A percentile compares a stretch with the other conserved stretches of the same genome.
Conservation (phyloP, 2,329 filamentous ascomycete species). For the Zymoseptoria brevis region DNA sequence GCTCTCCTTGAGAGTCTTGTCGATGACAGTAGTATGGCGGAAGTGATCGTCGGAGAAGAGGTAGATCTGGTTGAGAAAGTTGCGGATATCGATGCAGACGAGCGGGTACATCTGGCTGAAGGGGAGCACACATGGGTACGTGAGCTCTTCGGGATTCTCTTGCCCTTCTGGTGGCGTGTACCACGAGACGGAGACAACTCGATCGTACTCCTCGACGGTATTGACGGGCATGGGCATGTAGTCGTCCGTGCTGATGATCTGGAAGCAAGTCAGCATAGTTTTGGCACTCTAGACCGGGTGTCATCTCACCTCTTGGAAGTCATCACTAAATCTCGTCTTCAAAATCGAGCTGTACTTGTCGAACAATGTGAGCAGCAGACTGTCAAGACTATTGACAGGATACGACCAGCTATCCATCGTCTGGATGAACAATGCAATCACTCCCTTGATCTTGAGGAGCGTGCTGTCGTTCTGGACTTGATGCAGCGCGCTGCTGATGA, state of each 20-base stretch:
- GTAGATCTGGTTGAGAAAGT: constrained; percentile 97
- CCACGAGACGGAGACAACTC: constrained; percentile 94
- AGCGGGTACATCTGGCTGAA: constrained; percentile 99
- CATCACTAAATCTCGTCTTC: constrained; percentile 84
- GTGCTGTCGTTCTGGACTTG: constrained; percentile 82
- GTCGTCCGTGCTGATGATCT: constrained; percentile 80
- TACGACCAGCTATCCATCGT: constrained; percentile 98
- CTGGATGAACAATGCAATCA: constrained; percentile 89
- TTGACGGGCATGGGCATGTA: constrained; percentile 99
- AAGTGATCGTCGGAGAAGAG: constrained; percentile 97
- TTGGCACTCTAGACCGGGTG: neutral
- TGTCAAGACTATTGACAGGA: constrained; percentile 70
- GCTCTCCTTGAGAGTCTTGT: constrained; percentile 78
- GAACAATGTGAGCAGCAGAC: constrained; percentile 79
- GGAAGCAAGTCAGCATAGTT: constrained; percentile 3
- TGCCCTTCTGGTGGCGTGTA: constrained; percentile 64
- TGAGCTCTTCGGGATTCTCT: constrained; percentile 64
- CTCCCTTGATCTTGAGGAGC: constrained; percentile 87
- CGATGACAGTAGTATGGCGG: constrained; percentile 79
- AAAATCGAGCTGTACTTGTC: constrained; percentile 88
- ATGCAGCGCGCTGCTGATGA: constrained; percentile 71
- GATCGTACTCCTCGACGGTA: constrained; percentile 82
- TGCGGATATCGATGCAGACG: constrained; percentile 95
- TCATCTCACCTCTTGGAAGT: constrained; percentile 74
- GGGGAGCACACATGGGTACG: constrained; percentile 83